phyloP scores from a whole-genome alignment of 1,139 yeast genomes.

The Casaregolazyma suthepensis region DNA sequence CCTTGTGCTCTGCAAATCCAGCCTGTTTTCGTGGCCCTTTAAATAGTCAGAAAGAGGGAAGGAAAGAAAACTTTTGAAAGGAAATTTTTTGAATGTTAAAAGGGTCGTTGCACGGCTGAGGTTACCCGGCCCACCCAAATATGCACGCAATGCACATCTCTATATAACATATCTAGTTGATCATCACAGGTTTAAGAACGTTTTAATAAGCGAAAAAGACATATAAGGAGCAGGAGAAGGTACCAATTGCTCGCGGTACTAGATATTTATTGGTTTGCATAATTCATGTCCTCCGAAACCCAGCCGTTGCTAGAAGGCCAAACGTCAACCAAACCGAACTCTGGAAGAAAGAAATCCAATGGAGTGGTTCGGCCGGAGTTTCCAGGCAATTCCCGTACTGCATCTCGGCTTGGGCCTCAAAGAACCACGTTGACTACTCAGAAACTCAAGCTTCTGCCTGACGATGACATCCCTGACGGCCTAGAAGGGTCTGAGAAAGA shows the following conservation, averaged over 20 bases:
- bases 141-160: background rate
- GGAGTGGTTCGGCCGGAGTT: slow-evolving; percentile 2
- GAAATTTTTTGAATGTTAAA: background rate
- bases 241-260: background rate
- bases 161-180: background rate
- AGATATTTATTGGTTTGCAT: background rate
- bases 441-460: slow-evolving; percentile 80
- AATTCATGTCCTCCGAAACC: background rate
- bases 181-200: background rate
- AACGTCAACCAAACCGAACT: background rate
- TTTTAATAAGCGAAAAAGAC: background rate
- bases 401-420: slow-evolving; percentile 62
- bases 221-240: background rate
- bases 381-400: slow-evolving; percentile 12
- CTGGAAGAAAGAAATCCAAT: background rate
- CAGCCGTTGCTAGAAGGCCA: background rate
- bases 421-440: slow-evolving; percentile 84
- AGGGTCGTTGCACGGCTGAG: background rate
- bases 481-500: slow-evolving; percentile 40
- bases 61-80: slow-evolving; percentile 5
- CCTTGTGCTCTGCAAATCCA: background rate
- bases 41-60: slow-evolving; percentile 7
- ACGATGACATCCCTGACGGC: slow-evolving; percentile 45
- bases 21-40: background rate
- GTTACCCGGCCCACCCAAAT: background rate